Evolutionary conservation across 768 basidiomycete species (phyloP).

Genomic region (Boletus sp.): DNA sequence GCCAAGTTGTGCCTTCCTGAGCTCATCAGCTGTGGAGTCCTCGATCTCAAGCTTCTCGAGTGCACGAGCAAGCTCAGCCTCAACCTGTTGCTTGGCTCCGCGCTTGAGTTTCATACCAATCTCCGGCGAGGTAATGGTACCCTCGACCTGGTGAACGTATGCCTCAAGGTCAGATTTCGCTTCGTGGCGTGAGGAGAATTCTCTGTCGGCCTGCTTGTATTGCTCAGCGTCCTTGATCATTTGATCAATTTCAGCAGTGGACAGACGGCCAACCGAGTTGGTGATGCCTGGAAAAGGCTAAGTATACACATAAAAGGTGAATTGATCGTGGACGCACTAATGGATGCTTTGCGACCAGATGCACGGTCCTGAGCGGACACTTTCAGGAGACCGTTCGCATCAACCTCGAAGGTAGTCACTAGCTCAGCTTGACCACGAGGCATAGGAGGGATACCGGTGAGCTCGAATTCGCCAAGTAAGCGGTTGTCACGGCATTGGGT

Average conservation of each 20-base stretch:
- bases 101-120: conserved; percentile 99
- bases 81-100: conserved; percentile 90
- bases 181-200: conserved; percentile 97
- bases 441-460: conserved; percentile 98
- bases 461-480: conserved; percentile 98
- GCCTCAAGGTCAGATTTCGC: conserved; percentile 98
- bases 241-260: conserved; percentile 96
- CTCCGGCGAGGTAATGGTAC: conserved; percentile 93
- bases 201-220: conserved; percentile 95
- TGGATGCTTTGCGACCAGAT: conserved; percentile 98
- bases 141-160: conserved; percentile 96
- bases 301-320: neutral
- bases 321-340: conserved; percentile 56
- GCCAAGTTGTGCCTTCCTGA: conserved; percentile 91
- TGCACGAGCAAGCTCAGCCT: conserved; percentile 96
- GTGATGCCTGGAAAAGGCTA: conserved; percentile 68
- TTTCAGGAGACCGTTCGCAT: conserved; percentile 99
- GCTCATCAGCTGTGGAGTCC: conserved; percentile 89
- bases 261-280: conserved; percentile 99
- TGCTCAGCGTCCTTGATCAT: conserved; percentile 99
- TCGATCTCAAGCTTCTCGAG: conserved; percentile 99
- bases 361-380: conserved; percentile 98
- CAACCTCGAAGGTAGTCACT: conserved; percentile 98
- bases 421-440: conserved; percentile 99
- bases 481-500: conserved; percentile 99